Conservation (phyloP, 2,329 filamentous ascomycete species). For the Colletotrichum magnum region DNA sequence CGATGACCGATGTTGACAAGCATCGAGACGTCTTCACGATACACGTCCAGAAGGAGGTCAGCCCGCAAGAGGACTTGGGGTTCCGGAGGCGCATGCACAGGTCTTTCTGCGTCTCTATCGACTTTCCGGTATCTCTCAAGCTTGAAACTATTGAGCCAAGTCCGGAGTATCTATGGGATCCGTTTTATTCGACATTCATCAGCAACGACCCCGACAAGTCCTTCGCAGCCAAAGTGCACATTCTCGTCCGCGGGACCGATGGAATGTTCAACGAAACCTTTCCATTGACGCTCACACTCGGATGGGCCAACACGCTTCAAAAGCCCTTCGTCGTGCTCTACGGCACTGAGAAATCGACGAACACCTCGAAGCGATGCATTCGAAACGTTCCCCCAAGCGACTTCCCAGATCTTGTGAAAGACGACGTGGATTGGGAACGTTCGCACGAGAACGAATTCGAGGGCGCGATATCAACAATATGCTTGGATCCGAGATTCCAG, state of each 20-base stretch:
- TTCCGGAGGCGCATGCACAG: neutral
- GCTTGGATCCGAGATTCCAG: neutral
- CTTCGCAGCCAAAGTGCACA: neutral
- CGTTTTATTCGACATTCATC: neutral
- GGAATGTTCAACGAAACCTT: neutral
- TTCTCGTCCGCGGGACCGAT: neutral
- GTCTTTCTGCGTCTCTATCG: neutral
- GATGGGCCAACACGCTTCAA: neutral
- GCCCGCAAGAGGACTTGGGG: neutral
- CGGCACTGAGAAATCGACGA: neutral
- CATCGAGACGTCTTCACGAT: neutral
- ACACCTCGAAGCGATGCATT: neutral
- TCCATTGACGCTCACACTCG: neutral
- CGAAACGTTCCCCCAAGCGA: neutral
- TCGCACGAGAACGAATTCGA: neutral
- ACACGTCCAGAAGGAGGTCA: neutral
- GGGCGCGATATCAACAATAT: neutral
- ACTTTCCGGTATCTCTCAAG: neutral
- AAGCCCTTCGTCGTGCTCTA: neutral
- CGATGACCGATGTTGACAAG: neutral
- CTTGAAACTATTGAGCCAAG: neutral
- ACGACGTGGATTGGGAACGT: neutral
- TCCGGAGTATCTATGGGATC: conserved; percentile 1
- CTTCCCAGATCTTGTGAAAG: neutral
- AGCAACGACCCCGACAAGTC: neutral